Evolutionary conservation across 768 basidiomycete species (phyloP), one percentile per base, ranked within the genome.

Genomic region (Coprinopsis sp.): DNA sequence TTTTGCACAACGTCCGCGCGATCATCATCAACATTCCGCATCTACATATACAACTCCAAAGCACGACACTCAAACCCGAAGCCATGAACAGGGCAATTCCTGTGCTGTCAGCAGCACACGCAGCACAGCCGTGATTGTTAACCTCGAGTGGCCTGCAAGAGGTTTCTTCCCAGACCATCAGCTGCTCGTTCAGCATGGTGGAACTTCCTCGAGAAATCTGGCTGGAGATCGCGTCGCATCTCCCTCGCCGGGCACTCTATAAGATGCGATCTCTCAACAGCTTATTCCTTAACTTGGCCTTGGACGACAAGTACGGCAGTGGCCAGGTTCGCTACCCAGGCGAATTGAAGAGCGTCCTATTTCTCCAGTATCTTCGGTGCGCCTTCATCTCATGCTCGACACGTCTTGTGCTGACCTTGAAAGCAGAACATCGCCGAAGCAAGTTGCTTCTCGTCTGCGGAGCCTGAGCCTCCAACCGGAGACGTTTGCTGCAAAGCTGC

Each of bases 161-260:
- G 14, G 18, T 28, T 11, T 6, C 25, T 28, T n/a, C 27, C 7
- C 18, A 21, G 19, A 14, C 11, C 19, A 11, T 10, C 10, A 19
- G 18, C 11, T 37, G 25, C 10, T 22, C 40, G 8, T 11, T 30
- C 24, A 29, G 10, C 27, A 42, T 42, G 27, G 14, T 21, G 4
- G 40, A 42, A 13, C 27, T 42, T 6, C 40, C 40, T 5, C 30
- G 30, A 12, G 40, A 42, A 42, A 7, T 42, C 27, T 42, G 40
- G 40, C 18, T 4, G 27, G 40, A 42, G 30, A 30, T 42, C 12
- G 27, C 27, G 6, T 11, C 12, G 30, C 30, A 30, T 19, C 40
- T 42, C 4, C 18, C 40, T n/a, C 14, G 6, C n/a, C 4, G 7
- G 5, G 18, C 27, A 4, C 24, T 42, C 18, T 30, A n/a, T 42